These are phyloP conservation scores for Perkinsus marinus DNA, from an alignment of 169 alveolate species.

Conservation along the genomic window DNA sequence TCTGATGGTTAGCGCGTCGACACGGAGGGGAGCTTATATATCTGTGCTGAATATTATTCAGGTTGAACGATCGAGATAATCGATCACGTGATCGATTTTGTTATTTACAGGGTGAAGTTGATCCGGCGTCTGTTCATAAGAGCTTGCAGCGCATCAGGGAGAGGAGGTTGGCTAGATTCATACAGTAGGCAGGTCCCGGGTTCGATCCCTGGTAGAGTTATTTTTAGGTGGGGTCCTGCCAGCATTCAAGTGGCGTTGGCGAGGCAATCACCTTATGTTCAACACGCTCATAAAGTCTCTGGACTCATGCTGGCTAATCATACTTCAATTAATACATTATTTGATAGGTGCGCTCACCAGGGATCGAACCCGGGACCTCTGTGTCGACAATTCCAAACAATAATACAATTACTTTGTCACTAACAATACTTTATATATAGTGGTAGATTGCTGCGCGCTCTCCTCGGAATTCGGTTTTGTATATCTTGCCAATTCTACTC, in stretches of 20 bases:
- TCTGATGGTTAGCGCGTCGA: slow-evolving; percentile 45
- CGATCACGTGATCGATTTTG: not conserved
- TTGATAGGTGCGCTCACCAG: not conserved
- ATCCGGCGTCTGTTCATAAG: slow-evolving; percentile 73
- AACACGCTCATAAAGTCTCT: slow-evolving; percentile 84
- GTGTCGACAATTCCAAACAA: too few species aligned
- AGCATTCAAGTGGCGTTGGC: slow-evolving; percentile 91
- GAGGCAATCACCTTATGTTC: slow-evolving; percentile 87
- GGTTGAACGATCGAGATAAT: slow-evolving; percentile 50
- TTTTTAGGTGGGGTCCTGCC: slow-evolving; percentile 95
- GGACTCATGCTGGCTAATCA: slow-evolving; percentile 98
- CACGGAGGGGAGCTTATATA: slow-evolving; percentile 74
- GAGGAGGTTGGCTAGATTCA: slow-evolving; percentile 64
- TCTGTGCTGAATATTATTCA: slow-evolving; percentile 79
- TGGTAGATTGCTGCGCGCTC: too few species aligned
- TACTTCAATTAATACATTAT: slow-evolving; percentile 72
- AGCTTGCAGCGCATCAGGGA: slow-evolving; percentile 79
- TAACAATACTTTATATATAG: too few species aligned
- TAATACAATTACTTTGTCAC: too few species aligned
- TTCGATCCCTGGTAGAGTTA: not conserved
- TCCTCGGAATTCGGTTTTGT: too few species aligned
- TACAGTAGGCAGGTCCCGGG: slow-evolving; percentile 15
- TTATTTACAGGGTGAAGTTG: slow-evolving; percentile 4
- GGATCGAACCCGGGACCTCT: not conserved
- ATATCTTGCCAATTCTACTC: too few species aligned